phyloP scores from a whole-genome alignment of 2,329 filamentous ascomycete genomes.

The Calonectria fujianensis region DNA sequence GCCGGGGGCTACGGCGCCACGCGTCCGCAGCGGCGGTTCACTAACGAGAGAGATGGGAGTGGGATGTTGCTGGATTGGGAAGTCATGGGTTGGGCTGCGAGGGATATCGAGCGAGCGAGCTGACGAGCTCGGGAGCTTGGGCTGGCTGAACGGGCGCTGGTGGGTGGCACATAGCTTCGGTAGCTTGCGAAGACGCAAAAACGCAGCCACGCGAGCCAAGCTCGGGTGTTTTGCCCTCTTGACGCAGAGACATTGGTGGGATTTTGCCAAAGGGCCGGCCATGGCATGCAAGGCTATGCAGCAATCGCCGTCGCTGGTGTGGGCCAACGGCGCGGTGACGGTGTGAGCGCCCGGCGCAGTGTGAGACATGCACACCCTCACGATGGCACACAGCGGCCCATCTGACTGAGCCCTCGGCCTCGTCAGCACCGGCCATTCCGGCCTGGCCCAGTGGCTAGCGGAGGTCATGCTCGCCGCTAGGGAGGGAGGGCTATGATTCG shows the following conservation, averaged over 20 bases:
- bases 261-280: constrained; percentile 2
- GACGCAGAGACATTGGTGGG: constrained; percentile 6
- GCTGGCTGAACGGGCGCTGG: constrained; percentile 7
- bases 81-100: constrained; percentile 53
- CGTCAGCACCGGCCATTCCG: constrained; percentile 49
- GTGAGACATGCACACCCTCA: constrained; percentile 58
- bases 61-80: constrained; percentile 48
- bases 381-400: constrained; percentile 46
- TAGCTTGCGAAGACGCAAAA: constrained; percentile 32
- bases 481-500: constrained; percentile 53
- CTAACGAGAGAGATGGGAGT: constrained; percentile 43
- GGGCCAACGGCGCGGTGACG: constrained; percentile 44
- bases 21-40: constrained; percentile 45
- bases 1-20: constrained; percentile 51
- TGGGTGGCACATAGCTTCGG: constrained; percentile 16
- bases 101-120: constrained; percentile 44
- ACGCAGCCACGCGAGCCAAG: constrained; percentile 40
- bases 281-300: constrained; percentile 34
- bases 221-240: background rate
- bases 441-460: constrained; percentile 34
- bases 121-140: constrained; percentile 38
- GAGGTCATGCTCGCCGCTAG: constrained; percentile 54
- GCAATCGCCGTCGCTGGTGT: constrained; percentile 27
- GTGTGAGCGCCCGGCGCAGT: constrained; percentile 38
- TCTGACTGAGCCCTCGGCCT: constrained; percentile 55